Conservation (phyloP, 2,329 filamentous ascomycete genomes). For the Hypoxylon sp. region DNA sequence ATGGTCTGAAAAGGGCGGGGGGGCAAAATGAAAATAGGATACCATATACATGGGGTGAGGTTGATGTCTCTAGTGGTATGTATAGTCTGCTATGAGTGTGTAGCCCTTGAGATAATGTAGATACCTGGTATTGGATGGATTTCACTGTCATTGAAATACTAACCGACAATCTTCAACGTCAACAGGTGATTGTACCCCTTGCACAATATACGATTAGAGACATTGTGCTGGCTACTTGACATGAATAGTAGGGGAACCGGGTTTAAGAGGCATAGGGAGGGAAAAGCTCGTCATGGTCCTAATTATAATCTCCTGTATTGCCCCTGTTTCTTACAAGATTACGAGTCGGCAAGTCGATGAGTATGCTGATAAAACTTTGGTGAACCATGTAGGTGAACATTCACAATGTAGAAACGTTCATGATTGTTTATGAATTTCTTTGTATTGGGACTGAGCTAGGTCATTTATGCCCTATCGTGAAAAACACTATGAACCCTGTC, state of each 20-base stretch:
- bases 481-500: conserved; percentile 37
- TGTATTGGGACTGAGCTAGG: conserved; percentile 29
- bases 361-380: background rate
- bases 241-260: background rate
- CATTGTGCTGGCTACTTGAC: background rate
- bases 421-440: conserved; percentile 25
- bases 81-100: background rate
- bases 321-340: background rate
- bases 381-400: background rate
- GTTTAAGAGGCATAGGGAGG: background rate
- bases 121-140: background rate
- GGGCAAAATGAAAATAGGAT: background rate
- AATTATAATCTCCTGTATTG: background rate
- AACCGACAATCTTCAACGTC: background rate
- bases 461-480: conserved; percentile 34
- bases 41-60: background rate
- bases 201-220: background rate
- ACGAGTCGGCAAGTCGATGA: background rate
- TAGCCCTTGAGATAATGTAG: background rate
- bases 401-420: background rate
- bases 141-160: background rate
- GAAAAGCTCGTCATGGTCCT: background rate
- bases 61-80: background rate
- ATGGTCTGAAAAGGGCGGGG: background rate
- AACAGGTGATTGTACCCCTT: background rate